phyloP scores from a whole-genome alignment of 164 flowering plant species.

The Kalanchoe fedtschenkoi region DNA sequence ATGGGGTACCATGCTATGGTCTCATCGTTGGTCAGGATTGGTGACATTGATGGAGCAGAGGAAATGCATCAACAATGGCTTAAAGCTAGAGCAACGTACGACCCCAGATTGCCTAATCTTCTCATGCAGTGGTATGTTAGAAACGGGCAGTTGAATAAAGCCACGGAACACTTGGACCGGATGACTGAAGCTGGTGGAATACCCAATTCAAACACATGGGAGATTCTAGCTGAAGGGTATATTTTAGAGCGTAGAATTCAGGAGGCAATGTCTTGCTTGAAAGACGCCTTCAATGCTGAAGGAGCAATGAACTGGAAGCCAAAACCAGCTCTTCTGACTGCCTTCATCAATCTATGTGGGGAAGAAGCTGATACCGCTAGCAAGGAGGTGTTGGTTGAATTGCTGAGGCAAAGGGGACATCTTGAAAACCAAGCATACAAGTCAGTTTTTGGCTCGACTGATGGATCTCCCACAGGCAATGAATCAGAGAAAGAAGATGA shows the following conservation, averaged over 20 bases:
- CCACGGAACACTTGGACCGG: constrained; percentile 36
- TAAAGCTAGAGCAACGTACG: constrained; percentile 34
- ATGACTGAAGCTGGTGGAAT: constrained; percentile 57
- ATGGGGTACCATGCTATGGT: constrained; percentile 64
- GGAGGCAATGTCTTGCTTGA: constrained; percentile 58
- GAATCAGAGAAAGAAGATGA: constrained; percentile 7
- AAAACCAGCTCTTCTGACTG: constrained; percentile 29
- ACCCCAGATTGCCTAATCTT: constrained; percentile 64
- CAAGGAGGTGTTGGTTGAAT: constrained; percentile 26
- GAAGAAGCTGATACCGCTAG: constrained; percentile 26
- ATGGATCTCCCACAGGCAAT: constrained; percentile 9
- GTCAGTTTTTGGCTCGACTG: constrained; percentile 17
- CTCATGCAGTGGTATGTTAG: constrained; percentile 49
- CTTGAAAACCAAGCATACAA: constrained; percentile 29
- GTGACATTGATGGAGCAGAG: constrained; percentile 67
- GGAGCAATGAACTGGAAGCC: constrained; percentile 53
- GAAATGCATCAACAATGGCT: constrained; percentile 68
- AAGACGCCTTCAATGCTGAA: constrained; percentile 39
- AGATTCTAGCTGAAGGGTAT: constrained; percentile 58
- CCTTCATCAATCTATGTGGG: constrained; percentile 26
- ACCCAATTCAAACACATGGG: constrained; percentile 67
- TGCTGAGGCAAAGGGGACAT: constrained; percentile 29
- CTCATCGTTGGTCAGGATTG: constrained; percentile 45
- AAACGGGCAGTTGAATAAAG: constrained; percentile 44
- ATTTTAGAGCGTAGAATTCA: constrained; percentile 28